Base-by-base conservation (phyloP, 768 basidiomycete species). In the Amanita thiersii region DNA sequence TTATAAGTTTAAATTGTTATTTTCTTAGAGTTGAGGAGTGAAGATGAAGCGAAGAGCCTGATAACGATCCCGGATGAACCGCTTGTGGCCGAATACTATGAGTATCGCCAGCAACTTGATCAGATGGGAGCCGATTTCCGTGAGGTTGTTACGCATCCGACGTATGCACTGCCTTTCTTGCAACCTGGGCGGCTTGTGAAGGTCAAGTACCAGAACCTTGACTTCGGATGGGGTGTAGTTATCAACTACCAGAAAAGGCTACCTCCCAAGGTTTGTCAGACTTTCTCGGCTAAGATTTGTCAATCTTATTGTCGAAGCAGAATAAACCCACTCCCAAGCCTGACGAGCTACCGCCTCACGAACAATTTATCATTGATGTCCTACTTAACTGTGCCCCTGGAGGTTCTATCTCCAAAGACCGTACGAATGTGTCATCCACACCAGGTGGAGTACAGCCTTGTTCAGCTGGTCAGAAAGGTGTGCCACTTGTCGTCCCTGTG, bases 141-240 rank as follows among this genome's bases (percentile, higher is more conserved):
- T 34, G 82, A 86, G 37, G 91, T 98, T 47, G 77, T 97, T 56
- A 94, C 91, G 0, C 96, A 98, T 55, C 96, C 96, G 2, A 84
- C 80, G 2, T 98, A 98, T 62, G 77, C 84, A n/a, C 61, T 98
- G 18, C 92, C 93, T 0, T 98, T 97, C 73, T 69, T 99, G 8
- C 86, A 96, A 54, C 70, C 81, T 15, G 96, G 96, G 21, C 81
- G 96, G 3, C 69, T 98, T n/a, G 86, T 98, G 36, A 86, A 86
- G 54, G 75, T 99, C 52, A 86, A 86, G 56, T 75, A 96, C 57
- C 77, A 82, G 48, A 81, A 85, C 28, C 64, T 81, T 10, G 86
- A 99, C 61, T 98, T 94, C 59, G 94, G 94, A 7, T 98, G 96
- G 96, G 94, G 94, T 28, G 77, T 91, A 31, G 77, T 98, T 39